Percentiles rank a stretch among this genome's conserved stretches.
phyloP scores from a whole-genome alignment of 2,329 filamentous ascomycete species.

The Fusarium sp. region DNA sequence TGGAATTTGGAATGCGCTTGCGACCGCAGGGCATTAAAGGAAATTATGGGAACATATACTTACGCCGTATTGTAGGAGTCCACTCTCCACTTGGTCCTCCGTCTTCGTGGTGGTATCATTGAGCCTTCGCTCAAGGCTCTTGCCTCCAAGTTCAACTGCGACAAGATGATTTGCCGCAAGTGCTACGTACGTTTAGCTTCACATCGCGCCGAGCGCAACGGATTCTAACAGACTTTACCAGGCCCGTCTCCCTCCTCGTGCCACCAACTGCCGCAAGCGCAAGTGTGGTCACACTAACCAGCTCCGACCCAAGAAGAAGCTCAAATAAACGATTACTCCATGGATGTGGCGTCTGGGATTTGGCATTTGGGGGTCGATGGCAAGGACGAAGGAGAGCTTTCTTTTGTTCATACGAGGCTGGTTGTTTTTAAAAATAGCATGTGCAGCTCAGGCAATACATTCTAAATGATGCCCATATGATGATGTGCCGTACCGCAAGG shows the following conservation, averaged over 20 bases:
- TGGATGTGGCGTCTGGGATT: slow-evolving; percentile 61
- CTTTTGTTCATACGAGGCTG: slow-evolving; percentile 53
- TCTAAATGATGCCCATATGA: slow-evolving; percentile 53
- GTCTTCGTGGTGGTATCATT: slow-evolving; percentile 99
- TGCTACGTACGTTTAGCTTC: slow-evolving; percentile 83
- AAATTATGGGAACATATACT: slow-evolving; percentile 42
- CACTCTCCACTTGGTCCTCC: slow-evolving; percentile 97
- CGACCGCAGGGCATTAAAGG: not conserved
- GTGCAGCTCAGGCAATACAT: slow-evolving; percentile 54
- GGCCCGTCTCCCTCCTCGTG: slow-evolving; percentile 93
- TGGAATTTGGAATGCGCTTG: slow-evolving; percentile 38
- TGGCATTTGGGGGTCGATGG: slow-evolving; percentile 55
- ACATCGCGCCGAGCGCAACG: not conserved
- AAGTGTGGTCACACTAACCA: slow-evolving; percentile 99
- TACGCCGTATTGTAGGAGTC: slow-evolving; percentile 76
- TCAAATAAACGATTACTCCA: slow-evolving; percentile 72
- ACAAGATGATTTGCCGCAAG: slow-evolving; percentile 99
- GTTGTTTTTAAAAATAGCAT: slow-evolving; percentile 58
- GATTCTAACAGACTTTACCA: slow-evolving; percentile 45
- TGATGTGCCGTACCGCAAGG: slow-evolving; percentile 39
- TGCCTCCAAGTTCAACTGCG: slow-evolving; percentile 99
- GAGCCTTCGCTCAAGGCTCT: slow-evolving; percentile 99
- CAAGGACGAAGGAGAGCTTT: slow-evolving; percentile 51
- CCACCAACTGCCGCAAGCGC: slow-evolving; percentile 99
- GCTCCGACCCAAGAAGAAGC: slow-evolving; percentile 99